These are phyloP conservation scores for Hippophae gyantsensis DNA, from an alignment of 306 rosid genomes.

Conservation along the genomic window DNA sequence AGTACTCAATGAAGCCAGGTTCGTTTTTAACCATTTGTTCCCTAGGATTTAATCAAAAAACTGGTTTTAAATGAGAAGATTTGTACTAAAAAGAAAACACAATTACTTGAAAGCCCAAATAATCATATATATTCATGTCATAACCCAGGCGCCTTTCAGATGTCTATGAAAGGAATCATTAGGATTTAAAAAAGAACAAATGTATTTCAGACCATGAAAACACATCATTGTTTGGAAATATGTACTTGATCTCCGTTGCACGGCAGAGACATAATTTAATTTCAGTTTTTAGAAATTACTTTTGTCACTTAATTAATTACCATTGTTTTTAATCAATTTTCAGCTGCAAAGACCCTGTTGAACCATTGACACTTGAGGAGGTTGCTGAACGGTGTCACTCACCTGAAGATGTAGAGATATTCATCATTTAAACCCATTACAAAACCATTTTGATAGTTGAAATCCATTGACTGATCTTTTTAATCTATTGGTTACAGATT, in stretches of 20 bases:
- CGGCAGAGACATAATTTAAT: no score
- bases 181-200: no score
- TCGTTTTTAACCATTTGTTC: slow-evolving; percentile 3
- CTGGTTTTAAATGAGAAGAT: background rate
- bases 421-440: background rate
- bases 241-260: no score
- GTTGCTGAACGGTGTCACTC: slow-evolving; percentile 59
- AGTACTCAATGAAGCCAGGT: slow-evolving; percentile 87
- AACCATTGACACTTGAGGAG: slow-evolving; percentile 49
- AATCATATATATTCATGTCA: no score
- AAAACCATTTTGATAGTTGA: slow-evolving; percentile 1
- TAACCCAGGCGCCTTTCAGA: no score
- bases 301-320: background rate
- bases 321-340: slow-evolving; percentile 16
- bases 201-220: no score
- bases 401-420: slow-evolving; percentile 56
- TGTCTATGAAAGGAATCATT: no score
- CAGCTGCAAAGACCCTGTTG: slow-evolving; percentile 58
- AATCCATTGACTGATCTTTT: slow-evolving; percentile 11
- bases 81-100: background rate
- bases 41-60: no score
- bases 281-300: no score
- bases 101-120: background rate
- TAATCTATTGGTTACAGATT: slow-evolving; percentile 32
- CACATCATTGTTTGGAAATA: no score